Evolutionary conservation across 2,329 filamentous ascomycete genomes (phyloP), one percentile per base, ranked within the genome.

Genomic region (Ceratocystis alfenasii): DNA sequence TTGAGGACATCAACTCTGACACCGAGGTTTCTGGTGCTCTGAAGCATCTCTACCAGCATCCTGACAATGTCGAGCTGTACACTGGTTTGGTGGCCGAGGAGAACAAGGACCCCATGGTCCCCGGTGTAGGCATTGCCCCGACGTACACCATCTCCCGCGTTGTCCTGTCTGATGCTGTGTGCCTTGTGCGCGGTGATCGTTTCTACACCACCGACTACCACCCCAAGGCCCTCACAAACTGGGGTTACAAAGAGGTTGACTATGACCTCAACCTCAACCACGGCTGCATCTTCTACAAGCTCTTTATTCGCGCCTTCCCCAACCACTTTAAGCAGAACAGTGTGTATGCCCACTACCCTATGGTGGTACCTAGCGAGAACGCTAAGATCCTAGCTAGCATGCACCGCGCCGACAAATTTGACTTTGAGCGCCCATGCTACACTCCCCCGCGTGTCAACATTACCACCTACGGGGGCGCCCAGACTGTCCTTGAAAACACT

Each of bases 1-100:
- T 95, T 68, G 88, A 92, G 73, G 88, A 92, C 63, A 91, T 95
- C 76, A 94, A 92, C 74, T 84, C 86, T 0, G 87, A 94, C 70
- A 86, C 86, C 0, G 81, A 83, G 15, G 82, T 93, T 17, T 83
- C 88, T 1, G 80, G 87, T 61, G 78, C 83, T 30, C 79, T 91
- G 3, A 79, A 81, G 17, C 79, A 85, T 66, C 78, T 94, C 10
- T 91, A 91, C 73, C 87, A 88, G 68, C 87, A 90, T 71, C 88
- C 88, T 0, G 89, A 93, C 72, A 84, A 84, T 69, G 88, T 93
- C 15, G 89, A 94, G 74, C 78, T 93, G 62, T 94, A 93, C 71
- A 87, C 89, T 0, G 89, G 89, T 41, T 78, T 93, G 2, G 86
- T 92, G 0, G 83, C 87, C 0, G 89, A 93, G 72, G 86, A 88